phyloP scores from a whole-genome alignment of 805 yeast genomes.

The Kuraishia floccosa region DNA sequence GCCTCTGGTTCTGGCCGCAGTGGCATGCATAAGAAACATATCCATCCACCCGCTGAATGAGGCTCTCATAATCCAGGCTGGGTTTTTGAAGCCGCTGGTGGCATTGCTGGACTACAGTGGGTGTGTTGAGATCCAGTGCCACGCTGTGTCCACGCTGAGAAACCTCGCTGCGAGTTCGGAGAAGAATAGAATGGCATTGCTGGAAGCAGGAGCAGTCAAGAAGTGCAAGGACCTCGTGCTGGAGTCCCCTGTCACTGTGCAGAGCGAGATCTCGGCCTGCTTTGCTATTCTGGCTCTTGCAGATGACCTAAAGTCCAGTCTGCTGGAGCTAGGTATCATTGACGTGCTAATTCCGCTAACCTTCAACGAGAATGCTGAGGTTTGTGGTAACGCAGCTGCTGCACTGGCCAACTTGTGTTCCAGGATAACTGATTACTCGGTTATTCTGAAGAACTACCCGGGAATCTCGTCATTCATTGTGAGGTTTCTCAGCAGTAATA shows the following conservation, averaged over 20 bases:
- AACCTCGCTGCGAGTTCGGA: conserved; percentile 94
- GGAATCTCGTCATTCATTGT: conserved; percentile 80
- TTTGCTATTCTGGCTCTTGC: conserved; percentile 94
- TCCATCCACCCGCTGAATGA: conserved; percentile 96
- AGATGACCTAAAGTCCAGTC: conserved; percentile 80
- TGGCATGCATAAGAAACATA: conserved; percentile 95
- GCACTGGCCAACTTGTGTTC: conserved; percentile 94
- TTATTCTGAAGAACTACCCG: conserved; percentile 76
- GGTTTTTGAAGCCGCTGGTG: conserved; percentile 87
- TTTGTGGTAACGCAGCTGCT: conserved; percentile 97
- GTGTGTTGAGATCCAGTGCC: conserved; percentile 95
- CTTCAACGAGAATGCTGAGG: conserved; percentile 79
- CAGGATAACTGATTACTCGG: conserved; percentile 73
- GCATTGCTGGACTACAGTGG: conserved; percentile 73
- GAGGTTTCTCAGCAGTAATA: conserved; percentile 70
- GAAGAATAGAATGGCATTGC: conserved; percentile 79
- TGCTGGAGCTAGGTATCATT: conserved; percentile 74
- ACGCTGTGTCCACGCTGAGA: conserved; percentile 91
- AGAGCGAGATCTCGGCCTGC: conserved; percentile 93
- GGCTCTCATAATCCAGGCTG: conserved; percentile 92
- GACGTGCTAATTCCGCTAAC: conserved; percentile 90
- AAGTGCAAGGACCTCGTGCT: conserved; percentile 84
- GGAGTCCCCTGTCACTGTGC: conserved; percentile 82
- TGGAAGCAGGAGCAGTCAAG: conserved; percentile 92
- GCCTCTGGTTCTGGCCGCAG: conserved; percentile 90